Evolutionary conservation across 1,284 basidiomycete species (phyloP).

Genomic region (Austroboletus novae-zelandiae): DNA sequence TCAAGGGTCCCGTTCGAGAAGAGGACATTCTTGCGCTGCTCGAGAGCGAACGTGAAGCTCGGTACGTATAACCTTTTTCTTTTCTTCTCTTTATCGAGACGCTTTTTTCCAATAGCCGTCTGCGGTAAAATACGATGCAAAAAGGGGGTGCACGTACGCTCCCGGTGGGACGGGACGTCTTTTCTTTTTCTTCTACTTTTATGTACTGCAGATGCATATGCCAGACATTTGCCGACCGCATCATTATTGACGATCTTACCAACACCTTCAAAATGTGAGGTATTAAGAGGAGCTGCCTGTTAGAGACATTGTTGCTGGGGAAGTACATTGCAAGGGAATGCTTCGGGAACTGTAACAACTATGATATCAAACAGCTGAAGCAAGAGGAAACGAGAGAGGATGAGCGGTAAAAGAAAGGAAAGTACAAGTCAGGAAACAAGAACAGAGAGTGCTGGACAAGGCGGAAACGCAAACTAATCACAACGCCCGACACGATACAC

Average conservation of each 20-base stretch:
- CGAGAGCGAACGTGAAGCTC: conserved; percentile 99
- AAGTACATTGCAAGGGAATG: conserved; percentile 31
- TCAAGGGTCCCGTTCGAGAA: conserved; percentile 96
- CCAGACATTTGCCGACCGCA: too few relatives aligned
- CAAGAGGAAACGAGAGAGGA: conserved; percentile 20
- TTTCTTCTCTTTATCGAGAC: too few relatives aligned
- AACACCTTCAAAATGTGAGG: neutral
- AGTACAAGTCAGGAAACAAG: conserved; percentile 11
- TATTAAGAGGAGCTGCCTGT: conserved; percentile 15
- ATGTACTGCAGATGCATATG: too few relatives aligned
- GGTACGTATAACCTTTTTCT: conserved; percentile 78
- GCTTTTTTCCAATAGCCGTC: conserved; percentile 9
- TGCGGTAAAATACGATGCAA: conserved; percentile 11
- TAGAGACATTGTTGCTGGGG: conserved; percentile 21
- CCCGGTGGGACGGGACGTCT: too few relatives aligned
- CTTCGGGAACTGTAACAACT: conserved; percentile 23
- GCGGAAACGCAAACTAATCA: conserved; percentile 4
- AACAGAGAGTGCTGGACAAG: conserved; percentile 7
- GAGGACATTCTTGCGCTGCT: conserved; percentile 97
- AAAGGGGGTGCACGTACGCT: too few relatives aligned
- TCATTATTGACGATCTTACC: too few relatives aligned
- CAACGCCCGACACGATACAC: conserved; percentile 1
- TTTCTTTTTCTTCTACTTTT: too few relatives aligned
- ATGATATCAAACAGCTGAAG: conserved; percentile 33
- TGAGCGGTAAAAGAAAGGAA: conserved; percentile 19